Evolutionary conservation across 495 filamentous ascomycete genomes (phyloP).

Genomic region (Daldinia decipiens): DNA sequence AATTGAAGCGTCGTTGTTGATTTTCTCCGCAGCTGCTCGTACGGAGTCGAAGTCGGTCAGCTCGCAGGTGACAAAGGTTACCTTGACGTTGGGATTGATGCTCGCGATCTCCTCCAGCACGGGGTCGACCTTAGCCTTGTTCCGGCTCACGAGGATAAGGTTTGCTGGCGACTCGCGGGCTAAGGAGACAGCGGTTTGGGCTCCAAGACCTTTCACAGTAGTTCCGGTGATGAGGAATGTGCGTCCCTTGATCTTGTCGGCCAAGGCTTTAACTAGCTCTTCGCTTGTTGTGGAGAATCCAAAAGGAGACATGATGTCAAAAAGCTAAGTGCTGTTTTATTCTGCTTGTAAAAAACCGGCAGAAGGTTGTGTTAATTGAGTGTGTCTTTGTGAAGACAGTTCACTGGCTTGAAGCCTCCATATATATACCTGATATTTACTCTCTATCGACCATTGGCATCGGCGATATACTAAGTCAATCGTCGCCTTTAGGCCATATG

Average conservation of each 20-base stretch:
- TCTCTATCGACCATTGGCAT: background rate
- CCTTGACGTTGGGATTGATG: constrained; percentile 51
- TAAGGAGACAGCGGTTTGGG: constrained; percentile 53
- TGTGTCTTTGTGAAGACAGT: background rate
- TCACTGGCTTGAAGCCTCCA: background rate
- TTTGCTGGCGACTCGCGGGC: constrained; percentile 52
- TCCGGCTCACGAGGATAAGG: constrained; percentile 57
- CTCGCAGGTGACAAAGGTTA: constrained; percentile 58
- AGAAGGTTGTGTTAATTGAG: background rate
- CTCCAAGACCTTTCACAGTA: constrained; percentile 56
- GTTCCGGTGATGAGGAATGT: constrained; percentile 62
- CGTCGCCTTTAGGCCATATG: constrained; percentile 21
- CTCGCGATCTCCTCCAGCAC: constrained; percentile 53
- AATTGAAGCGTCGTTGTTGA: constrained; percentile 57
- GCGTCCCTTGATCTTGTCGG: constrained; percentile 46
- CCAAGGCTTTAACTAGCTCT: constrained; percentile 57
- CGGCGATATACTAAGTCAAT: constrained; percentile 23
- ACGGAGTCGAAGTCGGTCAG: constrained; percentile 60
- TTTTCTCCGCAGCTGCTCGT: constrained; percentile 58
- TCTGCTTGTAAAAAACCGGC: background rate
- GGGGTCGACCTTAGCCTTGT: constrained; percentile 51
- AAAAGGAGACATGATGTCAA: constrained; percentile 35
- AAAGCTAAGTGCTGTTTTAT: background rate
- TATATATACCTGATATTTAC: background rate
- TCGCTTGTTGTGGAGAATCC: constrained; percentile 50